Base-by-base conservation (phyloP, 2,329 filamentous ascomycete species). In the Sporothrix phasma region DNA sequence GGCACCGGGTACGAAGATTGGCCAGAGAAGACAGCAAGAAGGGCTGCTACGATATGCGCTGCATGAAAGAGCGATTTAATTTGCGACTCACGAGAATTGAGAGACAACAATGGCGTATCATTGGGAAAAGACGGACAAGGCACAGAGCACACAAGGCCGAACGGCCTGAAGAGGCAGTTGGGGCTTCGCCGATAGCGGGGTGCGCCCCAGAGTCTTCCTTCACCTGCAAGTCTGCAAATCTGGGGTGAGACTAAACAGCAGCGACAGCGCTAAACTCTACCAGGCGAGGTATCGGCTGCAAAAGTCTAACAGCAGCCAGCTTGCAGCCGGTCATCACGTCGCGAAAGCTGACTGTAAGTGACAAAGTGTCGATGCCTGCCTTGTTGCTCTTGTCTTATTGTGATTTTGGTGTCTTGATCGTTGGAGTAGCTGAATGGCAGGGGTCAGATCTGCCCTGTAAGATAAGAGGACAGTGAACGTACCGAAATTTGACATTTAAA, bases 121-220 rank as follows among this genome's bases (percentile, higher is more conserved):
- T 51, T 31, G 47, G 49, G 47, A 37, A 58, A 19, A 13, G 24
- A 26, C 51, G 31, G 45, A 58, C 37, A 5, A 58, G 22, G 41
- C 22, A 24, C 22, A 41, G 24, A 54, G 41, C n/a, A 17, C 17
- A 24, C 10, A 51, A 17, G 24, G n/a, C 24, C 15, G n/a, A 31
- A 47, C 45, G 31, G 31, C 17, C 15, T 29, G 22, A 53, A n/a
- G 31, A 54, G 24, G 11, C 31, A 34, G 29, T 11, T 39, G 31
- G 43, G 58, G 58, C 43, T 26, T 22, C 41, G 47, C 58, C 58
- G 58, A 61, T 61, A 49, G 58, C 58, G 58, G 58, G 58, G 54
- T 43, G 37, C 54, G 51, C 51, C 51, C 29, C 51, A 37, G 51
- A 37, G 5, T 37, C 3, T 24, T 54, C 10, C 22, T 47, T 15